Base-by-base conservation (phyloP, 352 stramenopile genomes). In the Blastocystis sp. region DNA sequence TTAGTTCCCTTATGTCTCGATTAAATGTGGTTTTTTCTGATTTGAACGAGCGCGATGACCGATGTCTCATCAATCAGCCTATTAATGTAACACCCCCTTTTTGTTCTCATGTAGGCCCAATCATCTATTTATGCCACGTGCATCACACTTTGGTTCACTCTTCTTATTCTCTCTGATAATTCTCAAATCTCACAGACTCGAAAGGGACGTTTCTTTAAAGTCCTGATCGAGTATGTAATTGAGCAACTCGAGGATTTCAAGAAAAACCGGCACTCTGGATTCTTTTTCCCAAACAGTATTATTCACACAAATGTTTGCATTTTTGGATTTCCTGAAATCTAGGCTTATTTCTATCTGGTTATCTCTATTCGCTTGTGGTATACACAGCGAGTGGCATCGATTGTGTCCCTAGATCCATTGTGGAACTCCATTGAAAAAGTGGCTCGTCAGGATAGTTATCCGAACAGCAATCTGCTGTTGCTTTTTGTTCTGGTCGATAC, bases 281-380 rank as follows among this genome's bases (percentile, higher is more conserved):
- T 85, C 9, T 85, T 85, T 37, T 85, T 26, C 56, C 54, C 43
- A 30, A 43, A 66, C 13, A 85, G 63, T 39, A 50, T 85, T 50
- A 66, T 54, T 18, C 63, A 85, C 50, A 85, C 73, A 8, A 85
- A 85, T 43, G 73, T 69, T 26, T 24, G 53, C 4, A 0, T 45
- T 68, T 66, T 24, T 26, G 4, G 45, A 9, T 39, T 2, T 66
- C 20, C n/a, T 50, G 1, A 45, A 34, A 39, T 66, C 41, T 47
- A 85, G 73, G 47, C 47, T 34, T 85, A 85, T 43, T 85, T 85
- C 73, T 85, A 85, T 45, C 18, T 68, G 30, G 53, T 85, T 37
- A 68, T 68, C 39, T 85, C 50, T 34, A 85, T 85, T 41, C 73
- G 47, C 20, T 55, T 85, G 30, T 85, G 53, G 43, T 85, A 66